Evolutionary conservation across 805 yeast species (phyloP), one percentile per base, ranked within the genome.

Genomic region (Sugiyamaella americana): DNA sequence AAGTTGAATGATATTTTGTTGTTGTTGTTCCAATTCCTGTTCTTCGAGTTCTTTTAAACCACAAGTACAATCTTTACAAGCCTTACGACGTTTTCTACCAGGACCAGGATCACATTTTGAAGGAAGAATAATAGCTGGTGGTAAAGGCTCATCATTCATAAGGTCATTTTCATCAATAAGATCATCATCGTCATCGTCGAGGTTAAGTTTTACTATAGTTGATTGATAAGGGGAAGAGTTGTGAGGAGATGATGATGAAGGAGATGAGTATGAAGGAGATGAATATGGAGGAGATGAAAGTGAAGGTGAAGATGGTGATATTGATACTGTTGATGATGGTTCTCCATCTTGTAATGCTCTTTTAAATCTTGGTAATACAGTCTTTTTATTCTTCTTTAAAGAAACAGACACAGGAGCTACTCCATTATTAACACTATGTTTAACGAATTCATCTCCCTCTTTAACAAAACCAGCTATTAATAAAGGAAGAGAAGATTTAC

Each of bases 61-160:
- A 71, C 99, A 93, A 0, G 97, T 84, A 67, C 99, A 93, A 67
- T 93, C 96, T 68, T 89, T 93, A 71, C 99, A 93, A 0, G 99
- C 98, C 68, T 82, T 87, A 70, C 91, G 79, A 63, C 95, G 76
- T 67, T 75, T 77, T 55, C 69, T 68, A 19, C 71, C 70, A 1
- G 68, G 66, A 2, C 63, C 65, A 2, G 69, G 70, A 22, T 74
- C 77, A 60, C 87, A 80, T 54, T 74, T 72, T 41, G 74, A 71
- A 13, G 93, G 91, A 24, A 75, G 71, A 21, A 76, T 70, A 41
- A 79, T 66, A 51, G 72, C 68, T 41, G 52, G 60, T 2, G 52
- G 41, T 22, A 49, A 47, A 39, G 51, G 49, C 17, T 62, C 68
- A 44, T 72, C 78, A 13, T 57, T 64, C 34, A 79, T 62, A 23